Evolutionary conservation across 2,329 filamentous ascomycete genomes (phyloP), one percentile per base, ranked within the genome.

Genomic region (Penicillium concentricum): DNA sequence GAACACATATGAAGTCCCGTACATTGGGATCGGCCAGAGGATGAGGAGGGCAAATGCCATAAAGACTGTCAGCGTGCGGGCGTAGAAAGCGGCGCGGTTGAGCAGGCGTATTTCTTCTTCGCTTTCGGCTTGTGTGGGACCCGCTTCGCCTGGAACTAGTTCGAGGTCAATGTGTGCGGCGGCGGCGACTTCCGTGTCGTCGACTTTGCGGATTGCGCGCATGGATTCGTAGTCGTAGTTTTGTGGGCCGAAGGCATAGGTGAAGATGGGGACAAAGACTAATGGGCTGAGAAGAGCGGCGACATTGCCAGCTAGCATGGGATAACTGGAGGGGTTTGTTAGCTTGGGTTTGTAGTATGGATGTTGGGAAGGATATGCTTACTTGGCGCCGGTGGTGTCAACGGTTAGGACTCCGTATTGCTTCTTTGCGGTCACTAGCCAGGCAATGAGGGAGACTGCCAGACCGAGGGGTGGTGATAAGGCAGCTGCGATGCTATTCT

Each of bases 1-100:
- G 76, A 94, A 95, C 52, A 96, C 83, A 70, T 96, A 96, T 0
- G 84, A 84, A 0, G 82, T 82, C 12, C 91, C 92, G 69, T 94
- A 96, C 85, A 96, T 87, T 1, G 92, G 92, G 83, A 96, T 93
- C 0, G 92, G 92, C 91, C 92, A 96, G 16, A 96, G 82, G 2
- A 96, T 81, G 0, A 96, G 78, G 54, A 96, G 79, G 0, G 85
- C 81, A 0, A 96, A 59, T 0, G 90, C 89, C 77, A 91, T 79
- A 62, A 82, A 72, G 10, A 85, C 78, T 0, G 87, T 90, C 60
- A 85, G 71, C 32, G 75, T 78, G 49, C 83, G 79, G 0, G 84
- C 82, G 66, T 84, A 83, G 6, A 76, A 59, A 7, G 82, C 82
- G 0, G 84, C 81, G 26, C 77, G 79, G 58, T 81, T 78, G 30